Conservation (phyloP, 2,329 filamentous ascomycete genomes). For the Calonectria pteridis region DNA sequence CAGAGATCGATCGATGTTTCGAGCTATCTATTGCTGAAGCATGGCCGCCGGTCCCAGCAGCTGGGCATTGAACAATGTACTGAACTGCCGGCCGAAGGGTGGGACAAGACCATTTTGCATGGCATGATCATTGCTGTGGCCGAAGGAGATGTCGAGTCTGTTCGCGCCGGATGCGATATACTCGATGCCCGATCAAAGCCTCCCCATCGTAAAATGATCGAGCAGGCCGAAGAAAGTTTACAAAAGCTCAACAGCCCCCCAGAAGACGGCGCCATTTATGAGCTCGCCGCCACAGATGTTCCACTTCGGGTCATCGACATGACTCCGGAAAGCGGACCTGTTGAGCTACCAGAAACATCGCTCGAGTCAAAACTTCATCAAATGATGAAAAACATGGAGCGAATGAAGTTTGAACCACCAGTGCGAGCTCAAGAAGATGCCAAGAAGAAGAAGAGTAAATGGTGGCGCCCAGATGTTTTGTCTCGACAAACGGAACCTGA, state of each 20-base stretch:
- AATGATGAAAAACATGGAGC: no score
- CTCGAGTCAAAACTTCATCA: no score
- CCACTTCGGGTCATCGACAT: neutral
- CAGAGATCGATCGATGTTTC: no score
- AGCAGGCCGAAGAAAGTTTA: neutral
- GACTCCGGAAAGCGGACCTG: neutral
- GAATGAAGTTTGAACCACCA: no score
- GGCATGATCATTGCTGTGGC: neutral
- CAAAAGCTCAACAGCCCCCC: neutral
- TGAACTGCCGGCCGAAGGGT: neutral
- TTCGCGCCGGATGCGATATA: neutral
- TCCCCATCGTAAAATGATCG: neutral
- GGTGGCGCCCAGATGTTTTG: neutral
- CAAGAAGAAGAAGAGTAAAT: neutral
- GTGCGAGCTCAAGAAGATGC: neutral
- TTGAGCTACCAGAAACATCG: neutral
- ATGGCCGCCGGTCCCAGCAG: neutral
- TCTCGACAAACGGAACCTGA: neutral
- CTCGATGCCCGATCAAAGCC: neutral
- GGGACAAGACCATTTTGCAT: neutral
- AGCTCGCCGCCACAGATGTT: neutral
- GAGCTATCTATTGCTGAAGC: neutral
- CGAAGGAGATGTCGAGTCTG: neutral
- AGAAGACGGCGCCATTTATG: neutral
- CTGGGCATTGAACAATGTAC: neutral